Percentiles rank a stretch among this genome's conserved stretches.
These are phyloP conservation scores for Meredithiella fracta DNA, from an alignment of 2,329 filamentous ascomycete species.

Conservation along the genomic window DNA sequence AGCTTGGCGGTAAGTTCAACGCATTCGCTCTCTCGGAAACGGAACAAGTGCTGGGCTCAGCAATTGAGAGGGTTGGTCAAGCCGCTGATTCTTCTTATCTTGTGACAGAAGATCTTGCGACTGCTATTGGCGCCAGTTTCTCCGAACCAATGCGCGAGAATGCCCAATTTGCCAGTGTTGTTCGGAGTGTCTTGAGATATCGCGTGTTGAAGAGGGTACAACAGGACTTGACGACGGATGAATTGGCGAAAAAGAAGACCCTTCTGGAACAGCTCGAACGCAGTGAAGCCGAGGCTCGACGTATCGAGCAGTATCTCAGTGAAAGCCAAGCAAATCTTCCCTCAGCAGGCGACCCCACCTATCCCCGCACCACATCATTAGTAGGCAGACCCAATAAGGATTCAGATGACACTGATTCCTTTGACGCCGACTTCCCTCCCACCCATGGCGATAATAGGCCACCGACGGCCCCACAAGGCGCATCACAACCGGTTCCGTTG, in stretches of 20 bases:
- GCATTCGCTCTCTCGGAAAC: slow-evolving; percentile 91
- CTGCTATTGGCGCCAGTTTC: slow-evolving; percentile 78
- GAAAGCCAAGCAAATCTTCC: slow-evolving; percentile 36
- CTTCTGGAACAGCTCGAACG: slow-evolving; percentile 79
- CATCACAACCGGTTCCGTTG: slow-evolving; percentile 25
- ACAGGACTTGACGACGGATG: slow-evolving; percentile 91
- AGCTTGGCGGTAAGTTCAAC: slow-evolving; percentile 90
- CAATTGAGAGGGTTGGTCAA: slow-evolving; percentile 87
- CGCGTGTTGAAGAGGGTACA: slow-evolving; percentile 87
- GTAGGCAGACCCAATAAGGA: slow-evolving; percentile 33
- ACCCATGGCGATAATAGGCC: slow-evolving; percentile 59
- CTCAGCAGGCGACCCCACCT: neutral
- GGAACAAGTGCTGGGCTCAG: slow-evolving; percentile 70
- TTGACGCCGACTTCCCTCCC: slow-evolving; percentile 90
- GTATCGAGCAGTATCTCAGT: slow-evolving; percentile 84
- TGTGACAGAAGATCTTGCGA: slow-evolving; percentile 79
- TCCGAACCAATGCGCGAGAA: slow-evolving; percentile 97
- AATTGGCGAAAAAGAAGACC: slow-evolving; percentile 70
- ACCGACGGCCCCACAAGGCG: slow-evolving; percentile 62
- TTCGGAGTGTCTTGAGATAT: slow-evolving; percentile 75
- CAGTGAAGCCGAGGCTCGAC: slow-evolving; percentile 80
- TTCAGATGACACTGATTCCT: slow-evolving; percentile 64
- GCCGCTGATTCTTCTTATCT: slow-evolving; percentile 94
- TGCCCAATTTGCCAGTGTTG: slow-evolving; percentile 90
- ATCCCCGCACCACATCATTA: slow-evolving; percentile 17